These are phyloP conservation scores for Colletotrichum liriopes DNA, from an alignment of 2,329 filamentous ascomycete genomes.

Conservation along the genomic window DNA sequence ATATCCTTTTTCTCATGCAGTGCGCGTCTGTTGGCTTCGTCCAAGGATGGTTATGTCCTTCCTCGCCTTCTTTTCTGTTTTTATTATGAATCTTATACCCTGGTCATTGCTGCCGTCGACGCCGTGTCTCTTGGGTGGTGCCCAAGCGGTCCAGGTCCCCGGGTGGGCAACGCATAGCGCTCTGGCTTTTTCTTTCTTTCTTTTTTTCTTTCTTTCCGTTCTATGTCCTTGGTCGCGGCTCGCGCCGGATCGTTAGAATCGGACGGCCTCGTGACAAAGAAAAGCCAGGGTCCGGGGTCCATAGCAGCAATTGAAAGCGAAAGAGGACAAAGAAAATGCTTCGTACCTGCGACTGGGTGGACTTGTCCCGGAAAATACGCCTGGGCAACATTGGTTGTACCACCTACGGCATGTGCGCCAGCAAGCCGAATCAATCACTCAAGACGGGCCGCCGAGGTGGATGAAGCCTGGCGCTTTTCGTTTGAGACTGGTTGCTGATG, in stretches of 20 bases:
- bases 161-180: slow-evolving; percentile 7
- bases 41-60: background rate
- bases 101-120: background rate
- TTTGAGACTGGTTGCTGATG: slow-evolving; percentile 1
- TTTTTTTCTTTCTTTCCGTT: background rate
- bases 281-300: slow-evolving; percentile 7
- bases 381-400: background rate
- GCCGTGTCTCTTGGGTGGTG: background rate
- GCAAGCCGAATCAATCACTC: slow-evolving; percentile 5
- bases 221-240: slow-evolving; percentile 26
- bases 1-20: background rate
- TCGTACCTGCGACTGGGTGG: slow-evolving; percentile 15
- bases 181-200: background rate
- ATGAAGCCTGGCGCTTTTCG: slow-evolving; percentile 5
- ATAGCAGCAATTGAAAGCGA: slow-evolving; percentile 17
- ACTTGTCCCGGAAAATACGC: slow-evolving; percentile 1
- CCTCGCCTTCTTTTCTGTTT: background rate
- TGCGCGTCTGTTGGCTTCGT: background rate
- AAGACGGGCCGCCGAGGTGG: slow-evolving; percentile 12
- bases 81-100: background rate
- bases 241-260: slow-evolving; percentile 29
- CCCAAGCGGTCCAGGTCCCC: background rate
- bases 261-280: slow-evolving; percentile 37
- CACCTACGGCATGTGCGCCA: slow-evolving; percentile 17
- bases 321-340: slow-evolving; percentile 25